phyloP scores from a whole-genome alignment of 139 green algal species.

The Micractinium conductrix region DNA sequence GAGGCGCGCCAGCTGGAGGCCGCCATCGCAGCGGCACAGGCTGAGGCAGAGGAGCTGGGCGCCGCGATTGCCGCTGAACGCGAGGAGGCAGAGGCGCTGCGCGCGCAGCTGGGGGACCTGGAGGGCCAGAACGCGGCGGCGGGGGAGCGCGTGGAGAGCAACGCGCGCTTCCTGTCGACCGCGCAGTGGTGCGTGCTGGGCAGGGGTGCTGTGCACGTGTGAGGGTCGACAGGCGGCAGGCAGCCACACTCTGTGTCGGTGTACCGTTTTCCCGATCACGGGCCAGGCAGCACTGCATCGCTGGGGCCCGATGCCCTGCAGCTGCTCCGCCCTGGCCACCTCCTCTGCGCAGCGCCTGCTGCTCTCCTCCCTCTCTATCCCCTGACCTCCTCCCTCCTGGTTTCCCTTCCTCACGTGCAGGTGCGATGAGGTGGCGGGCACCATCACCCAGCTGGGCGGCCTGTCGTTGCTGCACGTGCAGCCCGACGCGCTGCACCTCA shows the following conservation, averaged over 20 bases:
- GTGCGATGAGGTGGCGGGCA: conserved; percentile 27
- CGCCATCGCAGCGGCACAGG: conserved; percentile 6
- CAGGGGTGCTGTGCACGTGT: neutral
- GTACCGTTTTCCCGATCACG: too few relatives aligned
- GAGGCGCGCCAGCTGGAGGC: conserved; percentile 34
- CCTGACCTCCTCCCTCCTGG: neutral
- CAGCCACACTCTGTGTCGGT: too few relatives aligned
- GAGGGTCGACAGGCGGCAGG: too few relatives aligned
- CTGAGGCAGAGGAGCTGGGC: conserved; percentile 28
- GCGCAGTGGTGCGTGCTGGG: neutral
- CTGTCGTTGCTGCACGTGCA: conserved; percentile 26
- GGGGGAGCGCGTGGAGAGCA: conserved; percentile 15
- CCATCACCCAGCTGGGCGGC: conserved; percentile 36
- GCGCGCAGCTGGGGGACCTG: conserved; percentile 29
- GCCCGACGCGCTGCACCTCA: conserved; percentile 18
- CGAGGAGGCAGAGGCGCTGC: conserved; percentile 27
- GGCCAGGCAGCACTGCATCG: too few relatives aligned
- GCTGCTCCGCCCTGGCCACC: neutral
- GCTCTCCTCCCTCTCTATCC: too few relatives aligned
- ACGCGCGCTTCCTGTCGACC: conserved; percentile 23
- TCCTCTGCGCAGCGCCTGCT: neutral
- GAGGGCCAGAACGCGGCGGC: conserved; percentile 19
- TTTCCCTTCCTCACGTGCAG: neutral
- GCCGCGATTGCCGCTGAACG: conserved; percentile 37
- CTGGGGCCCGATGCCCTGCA: neutral